phyloP scores from a whole-genome alignment of 768 basidiomycete species.

The Tubosaeta sp. region DNA sequence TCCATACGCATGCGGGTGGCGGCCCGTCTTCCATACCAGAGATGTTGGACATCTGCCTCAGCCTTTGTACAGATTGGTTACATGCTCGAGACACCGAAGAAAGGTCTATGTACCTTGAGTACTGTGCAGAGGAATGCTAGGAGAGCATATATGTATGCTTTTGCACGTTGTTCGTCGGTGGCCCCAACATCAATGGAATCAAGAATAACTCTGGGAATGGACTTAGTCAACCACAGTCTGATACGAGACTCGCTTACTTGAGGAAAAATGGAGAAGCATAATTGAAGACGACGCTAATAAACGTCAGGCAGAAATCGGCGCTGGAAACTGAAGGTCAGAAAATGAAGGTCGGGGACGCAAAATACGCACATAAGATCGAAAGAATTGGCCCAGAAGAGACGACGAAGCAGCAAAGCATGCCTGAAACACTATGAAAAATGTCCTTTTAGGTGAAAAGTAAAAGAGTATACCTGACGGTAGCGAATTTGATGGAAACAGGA shows the following conservation, averaged over 20 bases:
- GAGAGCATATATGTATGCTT: conserved; percentile 76
- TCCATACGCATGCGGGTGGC: conserved; percentile 67
- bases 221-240: neutral
- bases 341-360: neutral
- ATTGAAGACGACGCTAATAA: conserved; percentile 67
- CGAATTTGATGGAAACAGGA: conserved; percentile 54
- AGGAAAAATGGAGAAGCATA: conserved; percentile 85
- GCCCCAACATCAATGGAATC: conserved; percentile 46
- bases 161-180: conserved; percentile 46
- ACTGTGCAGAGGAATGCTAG: conserved; percentile 61
- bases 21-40: conserved; percentile 81
- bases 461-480: conserved; percentile 19
- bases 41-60: conserved; percentile 66
- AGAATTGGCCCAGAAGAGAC: conserved; percentile 43
- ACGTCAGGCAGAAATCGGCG: conserved; percentile 64
- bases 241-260: conserved; percentile 40
- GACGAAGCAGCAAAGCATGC: conserved; percentile 35
- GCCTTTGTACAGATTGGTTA: conserved; percentile 32
- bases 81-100: neutral
- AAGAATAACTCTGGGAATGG: conserved; percentile 47
- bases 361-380: conserved; percentile 37
- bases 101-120: conserved; percentile 16
- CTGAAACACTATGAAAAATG: conserved; percentile 10
- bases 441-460: neutral
- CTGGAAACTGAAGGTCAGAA: conserved; percentile 22